Base-by-base conservation (phyloP, 352 stramenopile species). In the Phytophthora pseudosyringae region DNA sequence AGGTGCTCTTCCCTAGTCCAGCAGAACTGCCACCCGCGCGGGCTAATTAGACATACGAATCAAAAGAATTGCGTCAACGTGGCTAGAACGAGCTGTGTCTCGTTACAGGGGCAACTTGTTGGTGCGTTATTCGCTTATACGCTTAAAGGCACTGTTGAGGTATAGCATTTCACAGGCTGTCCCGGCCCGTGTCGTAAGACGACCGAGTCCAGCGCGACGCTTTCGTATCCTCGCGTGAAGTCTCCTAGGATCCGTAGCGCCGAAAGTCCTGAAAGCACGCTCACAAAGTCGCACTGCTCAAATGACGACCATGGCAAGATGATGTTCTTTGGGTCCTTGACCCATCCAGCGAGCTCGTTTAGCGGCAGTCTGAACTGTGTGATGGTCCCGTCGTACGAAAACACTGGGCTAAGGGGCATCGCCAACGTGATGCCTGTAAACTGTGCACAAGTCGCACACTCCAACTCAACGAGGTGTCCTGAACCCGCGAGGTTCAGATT, bases 301-400 rank as follows among this genome's bases (percentile, higher is more conserved):
- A 89, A 86, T 59, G 68, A 15, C 3, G 57, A 69, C 89, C 91
- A 98, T 18, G 72, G 48, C 11, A 86, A 64, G 40, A 98, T 71
- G 43, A 90, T 82, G 61, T 98, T 98, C 60, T 96, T 94, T 8
- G 91, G 93, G 64, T 98, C 89, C 54, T 94, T 96, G 9, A 94
- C 18, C 93, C 93, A 98, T 4, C 90, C 90, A n/a, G 75, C 72
- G 38, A 80, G 76, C 62, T 97, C 90, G 16, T 81, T 80, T 15
- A 98, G 80, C 5, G 78, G 78, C 13, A 98, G 39, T 3, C 70
- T 76, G 64, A 97, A 98, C 52, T 91, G 80, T 36, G 83, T 96
- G 18, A 84, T 89, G 15, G 75, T 70, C 5, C 91, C 91, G 53
- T 90, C 82, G 59, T 97, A 98, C 28, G 76, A 76, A 44, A 93